Base-by-base conservation (phyloP, 2,329 filamentous ascomycete genomes). In the Lachnellula arida region DNA sequence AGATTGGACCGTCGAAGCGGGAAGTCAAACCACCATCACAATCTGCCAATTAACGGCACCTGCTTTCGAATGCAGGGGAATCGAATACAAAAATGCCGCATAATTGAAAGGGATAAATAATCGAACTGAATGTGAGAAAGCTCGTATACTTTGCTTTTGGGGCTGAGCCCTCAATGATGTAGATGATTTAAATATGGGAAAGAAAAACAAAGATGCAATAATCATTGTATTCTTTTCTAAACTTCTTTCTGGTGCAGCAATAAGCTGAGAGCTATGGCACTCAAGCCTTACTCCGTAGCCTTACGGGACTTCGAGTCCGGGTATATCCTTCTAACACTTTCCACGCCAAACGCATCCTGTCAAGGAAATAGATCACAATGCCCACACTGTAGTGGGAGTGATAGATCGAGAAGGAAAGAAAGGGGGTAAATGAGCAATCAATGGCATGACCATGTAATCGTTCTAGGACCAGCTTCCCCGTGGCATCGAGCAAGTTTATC, bases 291-390 rank as follows among this genome's bases (percentile, higher is more conserved):
- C 15, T 19, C 19, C 19, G 19, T 19, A 19, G 19, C 15, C 34
- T 37, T 25, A 48, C 37, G 22, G 46, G 54, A 47, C 48, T 23
- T 23, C 11, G 44, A 50, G 44, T 51, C 58, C 49, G 59, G 56
- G 59, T 61, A 61, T 59, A 49, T 54, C 58, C 53, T 47, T 43
- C 55, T 49, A 34, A 49, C 43, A 19, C 50, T 40, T 49, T 53
- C 46, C 25, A 50, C 55, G 46, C 51, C 54, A 57, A 44, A 12
- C 34, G 22, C 22, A 46, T 53, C 49, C 22, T 42, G 46, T 25
- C 47, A 53, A 48, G 50, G 28, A 50, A 53, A 46, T 15, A 49
- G 17, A 32, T 11, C 53, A 25, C 34, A 51, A 47, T 42, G 42
- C 53, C 54, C 34, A 49, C 49, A 23, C 51, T 39, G 25, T 12